These are phyloP conservation scores for Sugiyamaella qingdaonensis DNA, from an alignment of 805 yeast species.

Conservation along the genomic window DNA sequence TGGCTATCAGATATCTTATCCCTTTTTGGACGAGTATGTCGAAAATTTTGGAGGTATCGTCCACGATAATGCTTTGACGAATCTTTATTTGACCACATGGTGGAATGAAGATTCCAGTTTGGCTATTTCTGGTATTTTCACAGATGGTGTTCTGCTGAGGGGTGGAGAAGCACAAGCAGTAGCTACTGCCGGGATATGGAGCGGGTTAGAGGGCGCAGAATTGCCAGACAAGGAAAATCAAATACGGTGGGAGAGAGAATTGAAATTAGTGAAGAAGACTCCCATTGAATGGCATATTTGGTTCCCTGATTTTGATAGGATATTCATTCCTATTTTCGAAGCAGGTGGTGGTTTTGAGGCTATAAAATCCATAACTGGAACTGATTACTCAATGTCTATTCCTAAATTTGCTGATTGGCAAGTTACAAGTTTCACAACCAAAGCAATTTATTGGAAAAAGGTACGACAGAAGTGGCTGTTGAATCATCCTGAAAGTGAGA, in stretches of 20 bases:
- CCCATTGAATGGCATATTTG: conserved; percentile 14
- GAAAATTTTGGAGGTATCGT: conserved; percentile 13
- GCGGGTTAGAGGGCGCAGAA: conserved; percentile 3
- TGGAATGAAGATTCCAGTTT: conserved; percentile 37
- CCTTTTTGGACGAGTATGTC: conserved; percentile 24
- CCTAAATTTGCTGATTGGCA: conserved; percentile 1
- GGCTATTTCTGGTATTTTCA: conserved; percentile 19
- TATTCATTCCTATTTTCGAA: conserved; percentile 6
- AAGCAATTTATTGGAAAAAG: conserved; percentile 5
- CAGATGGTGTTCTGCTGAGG: conserved; percentile 11
- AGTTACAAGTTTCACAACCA: conserved; percentile 4
- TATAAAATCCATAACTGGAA: neutral
- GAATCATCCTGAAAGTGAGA: conserved; percentile 8
- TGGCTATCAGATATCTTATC: conserved; percentile 38
- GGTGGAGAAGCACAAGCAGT: conserved; percentile 14
- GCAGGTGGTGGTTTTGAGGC: conserved; percentile 7
- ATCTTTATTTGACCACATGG: conserved; percentile 38
- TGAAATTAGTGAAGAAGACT: neutral
- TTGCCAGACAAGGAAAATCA: conserved; percentile 9
- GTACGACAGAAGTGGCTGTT: conserved; percentile 3
- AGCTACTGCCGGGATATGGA: conserved; percentile 15
- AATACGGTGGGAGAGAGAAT: conserved; percentile 10
- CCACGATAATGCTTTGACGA: conserved; percentile 31
- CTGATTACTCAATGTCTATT: neutral
- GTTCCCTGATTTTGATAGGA: conserved; percentile 12